Evolutionary conservation across 225 moss, liverwort and hornwort species (phyloP), one percentile per base, ranked within the genome.

Genomic region (Physcomitrellopsis africana): DNA sequence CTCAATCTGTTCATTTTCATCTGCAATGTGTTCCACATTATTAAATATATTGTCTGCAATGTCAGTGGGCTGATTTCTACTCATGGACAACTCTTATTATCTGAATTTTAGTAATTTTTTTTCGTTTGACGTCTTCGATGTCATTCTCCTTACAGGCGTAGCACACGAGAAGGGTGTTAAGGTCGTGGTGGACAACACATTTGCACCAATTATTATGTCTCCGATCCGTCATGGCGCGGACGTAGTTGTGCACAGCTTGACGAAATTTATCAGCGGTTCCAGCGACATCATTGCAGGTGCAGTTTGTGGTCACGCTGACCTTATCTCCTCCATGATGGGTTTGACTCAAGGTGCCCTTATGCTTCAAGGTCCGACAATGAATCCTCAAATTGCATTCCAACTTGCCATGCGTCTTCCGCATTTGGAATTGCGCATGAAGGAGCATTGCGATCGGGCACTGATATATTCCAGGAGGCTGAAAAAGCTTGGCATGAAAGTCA

Each of bases 271-370:
- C 26, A 87, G 87, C 43, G 90, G 90, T 37, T 85, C 87, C 26
- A 90, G 90, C 68, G 90, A 90, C 75, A 83, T 90, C 52, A 83
- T 90, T 56, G 90, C 90, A 43, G 90, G 90, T 2, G 90, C 90
- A 24, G 87, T 90, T 3, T 90, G 90, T 37, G 87, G 90, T 12
- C 69, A 87, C 15, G 82, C 78, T 3, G 72, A 81, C 22, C 84
- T 90, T 6, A 66, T 90, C 64, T 80, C 84, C 42, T 85, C 90
- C 0, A 90, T 90, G 90, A 90, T 90, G 90, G 90, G 87, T 23
- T 73, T 87, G 27, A 85, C 83, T 5, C 87, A 90, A 58, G 90
- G 90, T 16, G 80, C 90, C 8, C 79, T 90, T 11, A 87, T 90
- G 90, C 87, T 90, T 24, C 82, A 87, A 0, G 90, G 90, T 12